Evolutionary conservation across 495 filamentous ascomycete genomes (phyloP), one percentile per base, ranked within the genome.

Genomic region (Saxophila tyrrhenica): DNA sequence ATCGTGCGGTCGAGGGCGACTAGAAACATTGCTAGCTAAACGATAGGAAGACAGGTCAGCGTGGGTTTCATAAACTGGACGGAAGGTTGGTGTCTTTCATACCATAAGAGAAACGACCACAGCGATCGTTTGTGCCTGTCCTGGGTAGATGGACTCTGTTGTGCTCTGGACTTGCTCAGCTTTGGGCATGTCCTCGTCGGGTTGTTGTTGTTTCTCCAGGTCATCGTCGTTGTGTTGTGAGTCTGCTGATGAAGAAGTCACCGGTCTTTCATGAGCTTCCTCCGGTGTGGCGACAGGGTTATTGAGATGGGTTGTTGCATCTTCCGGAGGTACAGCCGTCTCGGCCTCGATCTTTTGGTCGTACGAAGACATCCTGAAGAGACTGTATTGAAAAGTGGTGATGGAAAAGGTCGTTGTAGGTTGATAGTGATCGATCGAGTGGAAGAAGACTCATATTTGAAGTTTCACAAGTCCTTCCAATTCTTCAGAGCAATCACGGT

Each of bases 21-120:
- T 1, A 75, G 29, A 13, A 35, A 35, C 29, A 35, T 35, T 5
- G 29, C 29, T n/a, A n/a, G n/a, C n/a, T n/a, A n/a, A n/a, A n/a
- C n/a, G n/a, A 13, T 13, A 2, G n/a, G 23, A 23, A 15, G n/a
- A 22, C 1, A 17, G 19, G 49, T 15, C 41, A 20, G 13, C 5
- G 16, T 1, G 11, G 35, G 20, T 11, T 15, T 2, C 1, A 23
- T 24, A 11, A 23, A 20, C 13, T 29, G 7, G 49, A 56, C 80
- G 13, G 84, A 61, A 16, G 5, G 7, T 35, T 5, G 29, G 29
- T 7, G 13, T 35, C 5, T 7, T 5, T 7, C 29, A 5, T 35
- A 35, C 29, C 29, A 35, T 35, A 19, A 85, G 60, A 11, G 77
- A 79, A 51, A 77, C 69, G 1, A 75, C 77, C 47, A 85, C 82